Evolutionary conservation across 2,329 filamentous ascomycete genomes (phyloP).

Genomic region (Aspergillus pseudotamarii): DNA sequence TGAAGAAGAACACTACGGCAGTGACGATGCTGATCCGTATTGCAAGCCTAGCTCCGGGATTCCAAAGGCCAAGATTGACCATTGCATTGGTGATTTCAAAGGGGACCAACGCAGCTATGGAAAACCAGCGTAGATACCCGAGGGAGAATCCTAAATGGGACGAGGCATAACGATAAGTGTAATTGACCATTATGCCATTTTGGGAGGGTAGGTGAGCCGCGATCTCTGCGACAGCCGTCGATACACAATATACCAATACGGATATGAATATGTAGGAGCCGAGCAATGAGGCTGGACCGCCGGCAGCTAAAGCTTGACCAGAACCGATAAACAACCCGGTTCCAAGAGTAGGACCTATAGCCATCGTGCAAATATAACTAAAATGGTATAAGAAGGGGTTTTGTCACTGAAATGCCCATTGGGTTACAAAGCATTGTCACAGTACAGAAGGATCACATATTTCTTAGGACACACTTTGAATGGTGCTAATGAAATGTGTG

Average conservation of each 20-base stretch:
- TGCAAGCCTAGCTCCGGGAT: constrained; percentile 39
- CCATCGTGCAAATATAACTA: constrained; percentile 41
- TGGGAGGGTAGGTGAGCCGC: constrained; percentile 40
- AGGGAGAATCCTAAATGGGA: constrained; percentile 43
- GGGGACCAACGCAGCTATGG: constrained; percentile 48
- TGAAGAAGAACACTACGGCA: constrained; percentile 57
- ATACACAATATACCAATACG: constrained; percentile 49
- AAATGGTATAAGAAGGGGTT: background rate
- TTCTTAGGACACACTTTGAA: background rate
- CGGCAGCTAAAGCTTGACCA: constrained; percentile 55
- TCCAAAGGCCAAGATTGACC: constrained; percentile 65
- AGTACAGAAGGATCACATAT: background rate
- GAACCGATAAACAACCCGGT: constrained; percentile 59
- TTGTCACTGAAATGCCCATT: background rate
- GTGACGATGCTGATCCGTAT: constrained; percentile 57
- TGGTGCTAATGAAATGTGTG: background rate
- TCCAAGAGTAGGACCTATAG: constrained; percentile 59
- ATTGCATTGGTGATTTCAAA: constrained; percentile 68
- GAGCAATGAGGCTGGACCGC: constrained; percentile 55
- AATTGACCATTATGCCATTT: constrained; percentile 43
- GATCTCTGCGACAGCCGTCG: constrained; percentile 48
- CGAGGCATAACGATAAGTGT: constrained; percentile 44
- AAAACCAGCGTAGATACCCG: constrained; percentile 50
- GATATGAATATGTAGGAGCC: constrained; percentile 55
- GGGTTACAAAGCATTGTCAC: background rate